Percentiles rank a stretch among this genome's conserved stretches.
phyloP scores from a whole-genome alignment of 257 asterid genomes.

The Mitragyna speciosa region DNA sequence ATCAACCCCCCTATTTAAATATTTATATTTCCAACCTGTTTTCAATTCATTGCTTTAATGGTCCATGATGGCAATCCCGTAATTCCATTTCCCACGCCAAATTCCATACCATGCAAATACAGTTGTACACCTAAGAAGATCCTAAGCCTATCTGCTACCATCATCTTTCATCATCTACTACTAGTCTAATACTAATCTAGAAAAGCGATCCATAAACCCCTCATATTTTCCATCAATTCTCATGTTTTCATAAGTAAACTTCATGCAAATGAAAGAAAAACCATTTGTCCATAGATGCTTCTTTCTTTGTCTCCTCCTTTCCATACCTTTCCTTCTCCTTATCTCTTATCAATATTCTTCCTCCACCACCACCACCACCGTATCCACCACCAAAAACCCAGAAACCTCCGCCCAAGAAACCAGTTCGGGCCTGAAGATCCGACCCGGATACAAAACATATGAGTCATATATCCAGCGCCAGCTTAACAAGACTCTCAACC shows the following conservation, averaged over 20 bases:
- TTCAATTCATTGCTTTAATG: background rate
- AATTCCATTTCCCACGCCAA: background rate
- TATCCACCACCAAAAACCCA: slow-evolving; percentile 7
- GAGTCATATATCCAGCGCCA: slow-evolving; percentile 76
- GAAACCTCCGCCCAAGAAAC: background rate
- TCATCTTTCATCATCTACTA: background rate
- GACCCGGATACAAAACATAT: slow-evolving; percentile 84
- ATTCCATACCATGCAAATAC: background rate
- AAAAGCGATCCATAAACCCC: background rate
- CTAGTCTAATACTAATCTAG: background rate
- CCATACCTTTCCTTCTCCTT: slow-evolving; percentile 32
- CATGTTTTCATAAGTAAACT: background rate
- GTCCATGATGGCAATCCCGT: background rate
- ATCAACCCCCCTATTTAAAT: background rate
- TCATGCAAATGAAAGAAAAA: slow-evolving; percentile 40
- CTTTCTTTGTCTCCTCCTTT: slow-evolving; percentile 30
- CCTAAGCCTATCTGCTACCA: background rate
- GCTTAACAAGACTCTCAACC: slow-evolving; percentile 89
- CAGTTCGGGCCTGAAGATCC: slow-evolving; percentile 58
- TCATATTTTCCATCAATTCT: too few relatives aligned
- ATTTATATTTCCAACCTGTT: background rate
- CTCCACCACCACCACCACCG: background rate
- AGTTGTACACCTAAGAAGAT: too few relatives aligned
- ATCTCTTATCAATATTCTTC: slow-evolving; percentile 21
- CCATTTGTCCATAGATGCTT: slow-evolving; percentile 25